phyloP scores from a whole-genome alignment of 148 eudicot genomes.

The Nepenthes mirabilis region DNA sequence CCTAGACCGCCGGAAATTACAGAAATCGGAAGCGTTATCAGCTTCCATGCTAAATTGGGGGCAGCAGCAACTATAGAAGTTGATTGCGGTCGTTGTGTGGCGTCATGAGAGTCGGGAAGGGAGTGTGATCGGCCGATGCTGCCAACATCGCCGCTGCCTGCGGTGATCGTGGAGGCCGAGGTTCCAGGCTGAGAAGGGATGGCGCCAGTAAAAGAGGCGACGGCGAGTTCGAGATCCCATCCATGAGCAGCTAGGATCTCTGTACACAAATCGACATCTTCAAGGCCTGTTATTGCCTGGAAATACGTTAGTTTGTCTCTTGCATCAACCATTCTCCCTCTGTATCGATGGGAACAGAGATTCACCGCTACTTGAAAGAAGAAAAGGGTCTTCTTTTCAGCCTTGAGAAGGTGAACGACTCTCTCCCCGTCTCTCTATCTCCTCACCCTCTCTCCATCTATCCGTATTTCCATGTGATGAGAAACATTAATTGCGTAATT shows the following conservation, averaged over 20 bases:
- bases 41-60: slow-evolving; percentile 60
- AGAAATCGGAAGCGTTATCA: slow-evolving; percentile 66
- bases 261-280: slow-evolving; percentile 72
- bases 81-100: slow-evolving; percentile 15
- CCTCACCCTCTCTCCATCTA: no score
- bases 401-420: no score
- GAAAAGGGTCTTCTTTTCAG: no score
- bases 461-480: no score
- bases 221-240: slow-evolving; percentile 90
- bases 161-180: slow-evolving; percentile 4
- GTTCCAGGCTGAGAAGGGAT: slow-evolving; percentile 6
- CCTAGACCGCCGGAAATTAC: slow-evolving; percentile 69
- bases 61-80: slow-evolving; percentile 17
- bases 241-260: slow-evolving; percentile 83
- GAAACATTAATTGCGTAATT: no score
- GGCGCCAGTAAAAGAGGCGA: slow-evolving; percentile 50
- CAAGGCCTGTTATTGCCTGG: slow-evolving; percentile 82
- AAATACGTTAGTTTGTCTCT: slow-evolving; percentile 68
- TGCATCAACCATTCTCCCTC: slow-evolving; percentile 40
- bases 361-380: no score
- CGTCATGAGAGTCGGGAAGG: slow-evolving; percentile 5
- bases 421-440: no score
- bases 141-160: slow-evolving; percentile 3
- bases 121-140: slow-evolving; percentile 8
- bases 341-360: no score